Percentiles rank a stretch among this genome's conserved stretches.
These are phyloP conservation scores for Fusarium kyushuense DNA, from an alignment of 2,329 filamentous ascomycete genomes.

Conservation along the genomic window DNA sequence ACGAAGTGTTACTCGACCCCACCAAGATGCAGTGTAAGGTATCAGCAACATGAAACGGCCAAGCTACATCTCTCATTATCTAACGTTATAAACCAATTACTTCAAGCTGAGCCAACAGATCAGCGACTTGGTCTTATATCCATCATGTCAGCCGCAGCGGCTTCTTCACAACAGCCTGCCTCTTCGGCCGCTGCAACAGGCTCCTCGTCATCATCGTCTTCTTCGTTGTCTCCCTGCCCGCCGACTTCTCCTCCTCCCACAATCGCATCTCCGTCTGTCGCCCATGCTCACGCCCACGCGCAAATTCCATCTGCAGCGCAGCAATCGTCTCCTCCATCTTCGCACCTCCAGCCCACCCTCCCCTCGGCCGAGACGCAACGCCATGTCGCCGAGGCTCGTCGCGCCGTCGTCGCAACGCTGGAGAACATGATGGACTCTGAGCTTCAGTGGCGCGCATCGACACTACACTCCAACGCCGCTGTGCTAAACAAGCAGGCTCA, in stretches of 20 bases:
- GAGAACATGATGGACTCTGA: conserved; percentile 77
- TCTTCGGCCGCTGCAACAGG: conserved; percentile 21
- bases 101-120: conserved; percentile 2
- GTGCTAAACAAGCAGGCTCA: conserved; percentile 76
- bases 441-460: conserved; percentile 74
- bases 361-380: conserved; percentile 59
- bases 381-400: conserved; percentile 67
- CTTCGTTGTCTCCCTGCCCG: conserved; percentile 40
- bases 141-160: conserved; percentile 27
- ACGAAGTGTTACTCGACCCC: conserved; percentile 34
- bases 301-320: conserved; percentile 27
- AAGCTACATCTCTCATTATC: conserved; percentile 17
- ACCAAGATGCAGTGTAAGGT: conserved; percentile 35
- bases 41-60: conserved; percentile 30
- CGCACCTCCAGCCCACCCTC: conserved; percentile 53
- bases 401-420: conserved; percentile 71
- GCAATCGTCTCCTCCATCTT: conserved; percentile 31
- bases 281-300: conserved; percentile 37
- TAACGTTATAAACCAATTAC: conserved; percentile 8
- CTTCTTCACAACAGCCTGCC: conserved; percentile 27
- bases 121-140: neutral
- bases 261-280: conserved; percentile 42
- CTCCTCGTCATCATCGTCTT: conserved; percentile 39
- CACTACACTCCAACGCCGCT: conserved; percentile 76
- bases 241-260: conserved; percentile 45